These are phyloP conservation scores for Eurotiales sp. DNA, from an alignment of 2,329 filamentous ascomycete genomes.

Conservation along the genomic window DNA sequence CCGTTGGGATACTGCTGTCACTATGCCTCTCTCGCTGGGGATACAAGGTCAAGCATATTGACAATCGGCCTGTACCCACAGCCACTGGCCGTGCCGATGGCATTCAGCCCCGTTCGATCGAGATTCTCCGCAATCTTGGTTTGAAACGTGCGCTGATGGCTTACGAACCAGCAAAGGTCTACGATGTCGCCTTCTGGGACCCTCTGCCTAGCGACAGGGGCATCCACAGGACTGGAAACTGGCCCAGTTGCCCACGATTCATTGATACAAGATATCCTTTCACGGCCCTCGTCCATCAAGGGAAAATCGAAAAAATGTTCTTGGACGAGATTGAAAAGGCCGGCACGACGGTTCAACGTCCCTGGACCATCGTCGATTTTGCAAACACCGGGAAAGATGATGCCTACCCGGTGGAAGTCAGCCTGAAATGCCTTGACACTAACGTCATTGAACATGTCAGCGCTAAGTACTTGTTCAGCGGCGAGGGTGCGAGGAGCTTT, in stretches of 20 bases:
- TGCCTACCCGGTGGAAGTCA: constrained; percentile 76
- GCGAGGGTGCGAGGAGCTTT: constrained; percentile 60
- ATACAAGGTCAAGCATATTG: constrained; percentile 92
- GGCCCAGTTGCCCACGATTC: constrained; percentile 86
- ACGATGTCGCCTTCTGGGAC: constrained; percentile 65
- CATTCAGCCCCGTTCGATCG: constrained; percentile 84
- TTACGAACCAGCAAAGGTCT: constrained; percentile 81
- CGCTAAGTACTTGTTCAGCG: constrained; percentile 61
- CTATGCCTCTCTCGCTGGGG: constrained; percentile 88
- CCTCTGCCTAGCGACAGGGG: constrained; percentile 49
- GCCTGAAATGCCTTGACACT: constrained; percentile 72
- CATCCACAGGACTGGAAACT: constrained; percentile 61
- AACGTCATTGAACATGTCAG: constrained; percentile 62
- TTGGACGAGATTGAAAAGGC: constrained; percentile 60
- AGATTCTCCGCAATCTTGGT: constrained; percentile 84
- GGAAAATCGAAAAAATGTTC: constrained; percentile 60
- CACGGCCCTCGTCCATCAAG: constrained; percentile 60
- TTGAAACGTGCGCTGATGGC: constrained; percentile 86
- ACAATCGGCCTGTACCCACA: constrained; percentile 83
- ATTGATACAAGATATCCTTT: constrained; percentile 63
- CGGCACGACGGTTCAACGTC: constrained; percentile 53
- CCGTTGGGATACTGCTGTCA: constrained; percentile 81
- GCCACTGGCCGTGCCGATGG: constrained; percentile 83
- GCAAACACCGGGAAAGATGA: constrained; percentile 58
- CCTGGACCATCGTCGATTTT: constrained; percentile 61